phyloP scores from a whole-genome alignment of 225 moss, liverwort and hornwort species.

The Neckera pumila region DNA sequence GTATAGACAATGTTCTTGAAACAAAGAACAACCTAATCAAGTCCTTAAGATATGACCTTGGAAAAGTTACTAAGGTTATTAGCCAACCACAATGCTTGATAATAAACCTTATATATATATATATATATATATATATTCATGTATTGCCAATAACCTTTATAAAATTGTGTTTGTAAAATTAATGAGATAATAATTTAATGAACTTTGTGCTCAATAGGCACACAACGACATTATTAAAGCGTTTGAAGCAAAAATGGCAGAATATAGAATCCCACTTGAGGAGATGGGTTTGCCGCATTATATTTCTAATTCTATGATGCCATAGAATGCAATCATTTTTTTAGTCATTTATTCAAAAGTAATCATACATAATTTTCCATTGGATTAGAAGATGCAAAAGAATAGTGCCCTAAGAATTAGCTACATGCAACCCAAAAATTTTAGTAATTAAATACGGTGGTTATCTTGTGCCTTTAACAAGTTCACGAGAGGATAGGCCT shows the following conservation, averaged over 20 bases:
- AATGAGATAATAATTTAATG: neutral
- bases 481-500: neutral
- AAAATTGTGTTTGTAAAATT: too few species aligned
- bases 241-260: constrained; percentile 71
- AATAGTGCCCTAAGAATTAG: neutral
- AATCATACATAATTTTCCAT: neutral
- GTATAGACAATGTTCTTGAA: constrained; percentile 38
- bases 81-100: neutral
- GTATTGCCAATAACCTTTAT: too few species aligned
- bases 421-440: fast-evolving
- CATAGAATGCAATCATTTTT: neutral
- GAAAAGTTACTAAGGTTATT: constrained; percentile 69
- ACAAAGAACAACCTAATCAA: constrained; percentile 73
- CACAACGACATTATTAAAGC: constrained; percentile 67
- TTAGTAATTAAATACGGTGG: fast-evolving
- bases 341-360: neutral
- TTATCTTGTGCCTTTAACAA: neutral
- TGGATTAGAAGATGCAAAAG: too few species aligned
- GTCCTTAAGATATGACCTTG: constrained; percentile 65
- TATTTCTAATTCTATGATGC: constrained; percentile 37
- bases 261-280: constrained; percentile 76
- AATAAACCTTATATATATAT: neutral
- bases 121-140: neutral
- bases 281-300: constrained; percentile 93
- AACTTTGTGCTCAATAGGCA: constrained; percentile 19